phyloP scores from a whole-genome alignment of 2,329 filamentous ascomycete genomes.

The Trematosphaeria pertusa region DNA sequence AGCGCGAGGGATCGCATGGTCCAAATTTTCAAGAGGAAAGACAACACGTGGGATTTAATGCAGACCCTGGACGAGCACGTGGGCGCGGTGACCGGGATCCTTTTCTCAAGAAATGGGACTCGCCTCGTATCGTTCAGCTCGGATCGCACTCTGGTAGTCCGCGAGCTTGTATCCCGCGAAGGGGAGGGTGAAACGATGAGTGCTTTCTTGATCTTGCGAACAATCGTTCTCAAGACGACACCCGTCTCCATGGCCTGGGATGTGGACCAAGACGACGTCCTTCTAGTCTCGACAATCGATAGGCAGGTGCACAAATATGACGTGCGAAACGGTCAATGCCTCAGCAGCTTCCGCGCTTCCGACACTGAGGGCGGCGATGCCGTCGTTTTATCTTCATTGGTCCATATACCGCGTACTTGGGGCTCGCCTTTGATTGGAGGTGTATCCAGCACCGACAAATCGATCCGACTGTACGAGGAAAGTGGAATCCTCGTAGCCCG shows the following conservation, averaged over 20 bases:
- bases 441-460: constrained; percentile 95
- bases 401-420: constrained; percentile 63
- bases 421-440: constrained; percentile 76
- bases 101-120: constrained; percentile 74
- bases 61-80: constrained; percentile 94
- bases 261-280: constrained; percentile 62
- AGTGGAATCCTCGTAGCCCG: constrained; percentile 80
- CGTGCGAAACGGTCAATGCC: constrained; percentile 71
- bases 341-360: constrained; percentile 79
- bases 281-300: constrained; percentile 69
- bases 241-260: constrained; percentile 83
- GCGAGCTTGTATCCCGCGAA: constrained; percentile 77
- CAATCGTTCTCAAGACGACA: constrained; percentile 83
- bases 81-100: constrained; percentile 78
- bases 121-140: constrained; percentile 79
- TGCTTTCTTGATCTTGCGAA: constrained; percentile 78
- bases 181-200: constrained; percentile 64
- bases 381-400: constrained; percentile 81
- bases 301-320: constrained; percentile 66
- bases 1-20: constrained; percentile 84
- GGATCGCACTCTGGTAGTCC: constrained; percentile 84
- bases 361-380: constrained; percentile 83
- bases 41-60: constrained; percentile 73
- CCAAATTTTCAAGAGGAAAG: constrained; percentile 77
- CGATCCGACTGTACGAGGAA: constrained; percentile 87